Base-by-base conservation (phyloP, 2,329 filamentous ascomycete genomes). In the Beauveria pseudobassiana region DNA sequence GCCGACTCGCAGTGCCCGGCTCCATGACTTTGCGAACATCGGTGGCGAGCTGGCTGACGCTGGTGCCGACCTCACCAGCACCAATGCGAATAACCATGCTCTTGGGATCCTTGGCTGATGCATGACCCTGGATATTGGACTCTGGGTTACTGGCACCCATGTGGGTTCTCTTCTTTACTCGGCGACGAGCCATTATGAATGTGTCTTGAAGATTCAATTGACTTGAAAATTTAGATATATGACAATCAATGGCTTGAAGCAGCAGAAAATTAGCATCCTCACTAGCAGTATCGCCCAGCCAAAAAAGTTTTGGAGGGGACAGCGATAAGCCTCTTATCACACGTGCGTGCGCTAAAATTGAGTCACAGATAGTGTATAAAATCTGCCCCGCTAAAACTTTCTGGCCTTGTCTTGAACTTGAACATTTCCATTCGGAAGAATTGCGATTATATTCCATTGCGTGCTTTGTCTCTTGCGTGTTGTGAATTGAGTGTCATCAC, bases 61-160 rank as follows among this genome's bases (percentile, higher is more conserved):
- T 96, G 63, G 91, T 86, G 62, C 95, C 95, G 58, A 99, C 91
- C 72, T 97, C 91, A 69, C 92, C 90, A 68, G 93, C 93, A 69
- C 95, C 95, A 70, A 97, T 93, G 68, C 95, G 90, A 75, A 99
- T 96, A 63, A 99, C 93, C 93, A 99, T 97, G 73, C 89, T 96
- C 82, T 97, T 97, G 40, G 95, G 95, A 57, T 87, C 82, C 66
- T 87, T 85, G 59, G 83, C 81, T 26, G 86, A 83, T 63, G 85
- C 82, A 74, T 87, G 85, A 62, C 84, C 82, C 49, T 81, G 78
- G 65, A 82, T 69, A 68, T 82, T 77, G 64, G 79, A 75, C 68
- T 84, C 83, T 58, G 83, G 82, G 67, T 84, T 84, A 64, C 80
- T 82, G 56, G 87, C 84, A 64, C 87, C 86, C 60, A 87, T 76